phyloP scores from a whole-genome alignment of 345 rosid species.

The Lepidium africanum region DNA sequence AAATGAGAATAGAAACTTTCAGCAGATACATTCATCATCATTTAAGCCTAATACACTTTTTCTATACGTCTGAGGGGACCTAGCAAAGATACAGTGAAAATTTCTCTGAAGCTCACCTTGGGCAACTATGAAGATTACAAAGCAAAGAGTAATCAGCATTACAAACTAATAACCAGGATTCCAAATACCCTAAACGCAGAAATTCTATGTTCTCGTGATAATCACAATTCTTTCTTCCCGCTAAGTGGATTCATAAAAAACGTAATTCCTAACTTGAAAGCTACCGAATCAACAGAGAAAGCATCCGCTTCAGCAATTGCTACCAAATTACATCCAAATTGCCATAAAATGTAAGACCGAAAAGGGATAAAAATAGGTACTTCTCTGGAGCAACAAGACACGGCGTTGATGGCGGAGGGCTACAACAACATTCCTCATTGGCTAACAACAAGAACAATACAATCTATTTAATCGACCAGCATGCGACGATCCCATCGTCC shows the following conservation, averaged over 20 bases:
- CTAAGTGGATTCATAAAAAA: neutral
- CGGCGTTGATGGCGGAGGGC: constrained; percentile 50
- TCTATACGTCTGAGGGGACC: neutral
- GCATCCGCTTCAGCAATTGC: neutral
- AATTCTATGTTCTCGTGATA: neutral
- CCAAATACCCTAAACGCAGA: neutral
- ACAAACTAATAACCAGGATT: neutral
- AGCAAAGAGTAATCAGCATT: neutral
- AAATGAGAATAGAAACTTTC: neutral
- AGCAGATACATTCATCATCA: neutral
- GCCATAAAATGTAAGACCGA: neutral
- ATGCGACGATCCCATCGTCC: constrained; percentile 1
- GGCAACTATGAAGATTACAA: neutral
- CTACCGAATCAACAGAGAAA: neutral
- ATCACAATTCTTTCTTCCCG: neutral
- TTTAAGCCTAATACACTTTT: neutral
- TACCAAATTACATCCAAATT: neutral
- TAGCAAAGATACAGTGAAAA: neutral
- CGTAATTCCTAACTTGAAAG: neutral
- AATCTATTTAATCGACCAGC: constrained; percentile 2
- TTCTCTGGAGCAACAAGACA: constrained; percentile 26
- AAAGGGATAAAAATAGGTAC: constrained; percentile 13
- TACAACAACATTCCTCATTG: constrained; percentile 60
- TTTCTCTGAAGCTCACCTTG: neutral
- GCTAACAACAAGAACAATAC: constrained; percentile 16